A percentile compares a stretch with the other conserved stretches of the same genome.
These are phyloP conservation scores for Ceratobasidium sp. DNA, from an alignment of 1,284 basidiomycete genomes.

Conservation along the genomic window DNA sequence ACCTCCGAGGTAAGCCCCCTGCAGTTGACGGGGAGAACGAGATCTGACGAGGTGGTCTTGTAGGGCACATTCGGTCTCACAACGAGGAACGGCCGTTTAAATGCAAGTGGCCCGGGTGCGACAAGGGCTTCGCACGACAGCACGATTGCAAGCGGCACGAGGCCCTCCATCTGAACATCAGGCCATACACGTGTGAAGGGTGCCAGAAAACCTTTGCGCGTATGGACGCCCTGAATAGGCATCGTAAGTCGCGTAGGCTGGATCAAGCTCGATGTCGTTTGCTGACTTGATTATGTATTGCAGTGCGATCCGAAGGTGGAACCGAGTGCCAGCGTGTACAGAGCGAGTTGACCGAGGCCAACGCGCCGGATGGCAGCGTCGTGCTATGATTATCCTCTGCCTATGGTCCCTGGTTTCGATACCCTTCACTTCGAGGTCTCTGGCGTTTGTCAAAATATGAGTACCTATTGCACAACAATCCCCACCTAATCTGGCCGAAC, in stretches of 20 bases:
- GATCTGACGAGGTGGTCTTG: slow-evolving; percentile 34
- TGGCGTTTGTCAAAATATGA: slow-evolving; percentile 24
- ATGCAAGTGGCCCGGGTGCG: slow-evolving; percentile 85
- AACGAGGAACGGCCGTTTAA: slow-evolving; percentile 83
- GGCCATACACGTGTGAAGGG: slow-evolving; percentile 77
- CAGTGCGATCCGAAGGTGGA: slow-evolving; percentile 65
- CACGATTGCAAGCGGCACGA: slow-evolving; percentile 86
- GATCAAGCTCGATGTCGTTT: slow-evolving; percentile 16
- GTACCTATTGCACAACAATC: slow-evolving; percentile 12
- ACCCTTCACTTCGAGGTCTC: slow-evolving; percentile 1
- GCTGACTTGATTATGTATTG: slow-evolving; percentile 17
- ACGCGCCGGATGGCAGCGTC: neutral
- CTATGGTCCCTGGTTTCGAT: slow-evolving; percentile 13
- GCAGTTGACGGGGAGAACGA: slow-evolving; percentile 43
- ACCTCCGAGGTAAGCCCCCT: slow-evolving; percentile 68
- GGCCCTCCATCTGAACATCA: slow-evolving; percentile 75
- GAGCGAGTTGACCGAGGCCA: slow-evolving; percentile 39
- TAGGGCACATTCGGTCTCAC: slow-evolving; percentile 81
- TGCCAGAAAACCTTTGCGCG: slow-evolving; percentile 78
- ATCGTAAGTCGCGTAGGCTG: slow-evolving; percentile 60
- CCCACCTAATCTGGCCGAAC: slow-evolving; percentile 20
- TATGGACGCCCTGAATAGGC: slow-evolving; percentile 79
- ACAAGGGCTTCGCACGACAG: slow-evolving; percentile 81
- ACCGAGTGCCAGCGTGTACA: slow-evolving; percentile 56
- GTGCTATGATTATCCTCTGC: slow-evolving; percentile 11